Conservation (phyloP, 2,329 filamentous ascomycete species). For the Pseudogymnoascus sp. region DNA sequence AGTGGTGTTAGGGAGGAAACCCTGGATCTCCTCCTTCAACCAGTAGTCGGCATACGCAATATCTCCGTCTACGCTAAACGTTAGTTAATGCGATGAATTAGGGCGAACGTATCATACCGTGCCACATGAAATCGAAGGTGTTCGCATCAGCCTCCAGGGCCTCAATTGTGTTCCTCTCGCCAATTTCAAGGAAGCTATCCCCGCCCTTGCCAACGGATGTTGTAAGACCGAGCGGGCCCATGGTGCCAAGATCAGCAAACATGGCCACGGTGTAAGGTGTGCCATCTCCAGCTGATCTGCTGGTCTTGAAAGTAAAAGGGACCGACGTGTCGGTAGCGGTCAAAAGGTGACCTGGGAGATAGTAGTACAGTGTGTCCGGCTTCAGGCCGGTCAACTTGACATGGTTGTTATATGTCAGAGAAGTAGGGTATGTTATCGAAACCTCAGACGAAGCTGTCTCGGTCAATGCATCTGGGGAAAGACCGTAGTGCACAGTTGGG, state of each 20-base stretch:
- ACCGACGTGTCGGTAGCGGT: neutral
- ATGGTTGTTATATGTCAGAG: constrained; percentile 28
- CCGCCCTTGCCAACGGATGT: constrained; percentile 11
- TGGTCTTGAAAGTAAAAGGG: constrained; percentile 21
- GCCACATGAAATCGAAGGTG: constrained; percentile 17
- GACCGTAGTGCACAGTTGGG: constrained; percentile 29
- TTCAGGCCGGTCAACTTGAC: constrained; percentile 17
- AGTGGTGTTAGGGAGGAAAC: constrained; percentile 37
- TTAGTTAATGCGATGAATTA: neutral
- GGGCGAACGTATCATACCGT: constrained; percentile 12
- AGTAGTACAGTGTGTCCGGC: constrained; percentile 23
- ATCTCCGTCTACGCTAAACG: constrained; percentile 29
- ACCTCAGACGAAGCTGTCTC: constrained; percentile 22
- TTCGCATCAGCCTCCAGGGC: constrained; percentile 6
- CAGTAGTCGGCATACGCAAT: constrained; percentile 54
- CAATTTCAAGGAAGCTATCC: constrained; percentile 7
- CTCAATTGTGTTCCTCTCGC: constrained; percentile 16
- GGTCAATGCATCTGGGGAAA: constrained; percentile 19
- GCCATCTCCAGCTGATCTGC: constrained; percentile 17
- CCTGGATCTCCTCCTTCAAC: constrained; percentile 22
- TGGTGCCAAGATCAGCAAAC: constrained; percentile 16
- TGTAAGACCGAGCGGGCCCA: constrained; percentile 16
- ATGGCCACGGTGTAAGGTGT: constrained; percentile 21
- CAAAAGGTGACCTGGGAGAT: constrained; percentile 15
- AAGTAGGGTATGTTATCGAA: constrained; percentile 29